These are phyloP conservation scores for Taphrina wiesneri DNA, from an alignment of 1,139 yeast genomes.

Conservation along the genomic window DNA sequence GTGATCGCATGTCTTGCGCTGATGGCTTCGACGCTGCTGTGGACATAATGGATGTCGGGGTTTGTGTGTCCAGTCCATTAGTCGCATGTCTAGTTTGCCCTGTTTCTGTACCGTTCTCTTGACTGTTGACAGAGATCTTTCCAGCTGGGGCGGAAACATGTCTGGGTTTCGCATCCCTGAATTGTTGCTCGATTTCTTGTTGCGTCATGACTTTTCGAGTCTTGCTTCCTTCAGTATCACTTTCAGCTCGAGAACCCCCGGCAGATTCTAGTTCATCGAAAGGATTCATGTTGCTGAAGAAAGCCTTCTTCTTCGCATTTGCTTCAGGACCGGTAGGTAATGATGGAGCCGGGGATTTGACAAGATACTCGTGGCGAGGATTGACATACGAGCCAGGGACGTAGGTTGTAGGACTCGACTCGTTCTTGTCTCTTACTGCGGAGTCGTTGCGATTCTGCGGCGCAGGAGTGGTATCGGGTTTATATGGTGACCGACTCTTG, in stretches of 20 bases:
- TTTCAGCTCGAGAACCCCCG: background rate
- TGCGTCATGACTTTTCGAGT: background rate
- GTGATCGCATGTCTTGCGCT: background rate
- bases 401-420: background rate
- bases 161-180: background rate
- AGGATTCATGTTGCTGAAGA: slow-evolving; percentile 1
- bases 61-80: background rate
- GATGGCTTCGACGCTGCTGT: background rate
- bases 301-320: background rate
- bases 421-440: background rate
- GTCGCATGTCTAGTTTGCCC: background rate
- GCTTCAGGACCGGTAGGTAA: background rate
- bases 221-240: background rate
- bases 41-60: background rate
- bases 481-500: slow-evolving; percentile 3
- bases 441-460: background rate
- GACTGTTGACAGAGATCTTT: background rate
- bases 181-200: background rate
- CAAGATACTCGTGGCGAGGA: slow-evolving; percentile 19
- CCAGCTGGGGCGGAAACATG: background rate
- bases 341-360: background rate
- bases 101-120: background rate
- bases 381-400: background rate
- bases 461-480: background rate
- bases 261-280: slow-evolving; percentile 14